Evolutionary conservation across 768 basidiomycete species (phyloP).

Genomic region (Imleria badia): DNA sequence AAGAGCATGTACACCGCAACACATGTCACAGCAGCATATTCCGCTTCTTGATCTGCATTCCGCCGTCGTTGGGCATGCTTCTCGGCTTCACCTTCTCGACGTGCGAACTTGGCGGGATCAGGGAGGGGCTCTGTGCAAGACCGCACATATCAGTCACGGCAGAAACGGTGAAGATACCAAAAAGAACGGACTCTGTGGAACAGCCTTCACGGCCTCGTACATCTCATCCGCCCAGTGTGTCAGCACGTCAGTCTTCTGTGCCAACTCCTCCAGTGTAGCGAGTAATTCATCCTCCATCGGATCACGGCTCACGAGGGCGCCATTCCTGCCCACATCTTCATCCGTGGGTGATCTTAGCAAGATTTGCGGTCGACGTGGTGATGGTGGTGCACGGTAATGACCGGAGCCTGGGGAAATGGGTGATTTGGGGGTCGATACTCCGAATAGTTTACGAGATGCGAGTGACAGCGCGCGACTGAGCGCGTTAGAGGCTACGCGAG

Average conservation of each 20-base stretch:
- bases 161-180: neutral
- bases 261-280: constrained; percentile 79
- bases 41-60: constrained; percentile 75
- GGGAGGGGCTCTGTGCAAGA: constrained; percentile 66
- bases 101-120: constrained; percentile 72
- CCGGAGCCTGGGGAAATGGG: constrained; percentile 36
- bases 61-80: constrained; percentile 66
- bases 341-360: constrained; percentile 39
- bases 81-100: constrained; percentile 70
- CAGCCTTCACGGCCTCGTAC: constrained; percentile 82
- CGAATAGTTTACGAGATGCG: constrained; percentile 81
- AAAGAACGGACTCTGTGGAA: constrained; percentile 70
- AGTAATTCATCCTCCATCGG: constrained; percentile 84
- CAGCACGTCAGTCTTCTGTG: constrained; percentile 94
- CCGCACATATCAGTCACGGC: neutral
- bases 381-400: constrained; percentile 47
- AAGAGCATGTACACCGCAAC: constrained; percentile 89
- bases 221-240: constrained; percentile 95
- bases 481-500: constrained; percentile 68
- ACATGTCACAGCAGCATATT: constrained; percentile 80
- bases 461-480: constrained; percentile 77
- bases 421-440: constrained; percentile 43
- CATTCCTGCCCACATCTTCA: constrained; percentile 36
- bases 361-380: constrained; percentile 57
- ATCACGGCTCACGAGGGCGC: constrained; percentile 42